Conservation (phyloP, 192 early-diverging fungal species). For the Coemansia furcata region DNA sequence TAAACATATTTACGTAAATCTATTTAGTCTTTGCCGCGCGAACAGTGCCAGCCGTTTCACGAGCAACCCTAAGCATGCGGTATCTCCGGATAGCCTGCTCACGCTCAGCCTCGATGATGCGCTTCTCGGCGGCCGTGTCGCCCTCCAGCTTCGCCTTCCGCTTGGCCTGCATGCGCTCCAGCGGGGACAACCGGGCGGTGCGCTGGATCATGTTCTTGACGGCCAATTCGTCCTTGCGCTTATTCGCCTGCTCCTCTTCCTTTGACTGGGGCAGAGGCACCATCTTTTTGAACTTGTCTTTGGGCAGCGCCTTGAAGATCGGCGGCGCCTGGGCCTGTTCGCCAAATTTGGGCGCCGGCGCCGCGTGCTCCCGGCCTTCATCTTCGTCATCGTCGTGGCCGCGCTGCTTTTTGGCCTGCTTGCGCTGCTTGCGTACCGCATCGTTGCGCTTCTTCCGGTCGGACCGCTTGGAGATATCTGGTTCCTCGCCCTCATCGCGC, state of each 20-base stretch:
- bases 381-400: conserved; percentile 11
- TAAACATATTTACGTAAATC: background rate
- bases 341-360: conserved; percentile 31
- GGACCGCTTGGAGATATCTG: conserved; percentile 25
- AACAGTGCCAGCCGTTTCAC: conserved; percentile 14
- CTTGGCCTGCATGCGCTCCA: conserved; percentile 48
- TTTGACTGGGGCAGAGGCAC: conserved; percentile 38
- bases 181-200: conserved; percentile 37
- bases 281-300: conserved; percentile 43
- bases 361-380: background rate
- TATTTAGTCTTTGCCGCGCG: background rate
- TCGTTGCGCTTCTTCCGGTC: conserved; percentile 33
- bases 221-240: conserved; percentile 31
- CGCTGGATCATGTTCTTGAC: conserved; percentile 48
- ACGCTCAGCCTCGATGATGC: conserved; percentile 43
- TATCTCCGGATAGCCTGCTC: conserved; percentile 46
- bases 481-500: conserved; percentile 23
- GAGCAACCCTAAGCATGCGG: conserved; percentile 42
- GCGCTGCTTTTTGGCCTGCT: conserved; percentile 25
- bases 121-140: conserved; percentile 46
- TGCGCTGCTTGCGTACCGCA: conserved; percentile 28
- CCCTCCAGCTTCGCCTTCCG: conserved; percentile 34
- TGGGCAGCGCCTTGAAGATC: conserved; percentile 43
- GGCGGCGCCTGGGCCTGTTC: conserved; percentile 51
- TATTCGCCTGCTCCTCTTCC: conserved; percentile 24